Base-by-base conservation (phyloP, 495 filamentous ascomycete genomes). In the Clavariopsis aquatica region DNA sequence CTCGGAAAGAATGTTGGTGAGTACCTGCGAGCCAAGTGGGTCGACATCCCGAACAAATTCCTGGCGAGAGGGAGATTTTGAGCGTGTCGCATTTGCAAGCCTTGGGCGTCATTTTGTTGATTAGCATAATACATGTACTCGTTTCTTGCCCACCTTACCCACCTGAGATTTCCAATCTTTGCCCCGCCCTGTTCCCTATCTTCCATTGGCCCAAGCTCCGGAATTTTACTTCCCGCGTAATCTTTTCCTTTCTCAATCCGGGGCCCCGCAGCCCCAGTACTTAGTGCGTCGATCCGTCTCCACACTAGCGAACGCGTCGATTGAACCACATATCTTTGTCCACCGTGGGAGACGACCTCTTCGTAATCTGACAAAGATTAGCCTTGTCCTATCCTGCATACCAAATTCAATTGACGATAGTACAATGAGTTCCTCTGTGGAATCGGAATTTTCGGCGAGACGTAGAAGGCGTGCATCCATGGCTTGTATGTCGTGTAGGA, bases 1-100 rank as follows among this genome's bases (percentile, higher is more conserved):
- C 60, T 72, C 1, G 67, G 70, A 15, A 72, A 72, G 70, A 72
- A 55, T 28, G 43, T 68, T 22, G 31, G 51, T 24, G 65, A 68
- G 26, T 68, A 55, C 34, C 20, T 65, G 20, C 53, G 65, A n/a
- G 34, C 12, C 3, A 64, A 60, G 60, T 52, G 22, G 29, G 52
- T 69, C 22, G 66, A 69, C 19, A 56, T 69, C 26, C 62, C 62
- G 62, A 64, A 64, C 28, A 58, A 57, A 12, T 64, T 64, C 36
- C 43, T 64, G 5, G 20, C 28, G 1, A 22, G 58, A 46, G 58
- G 58, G 2, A 4, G 58, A 45, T 52, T 62, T 26, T 62, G 47
- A 62, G 51, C 28, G 26, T 31, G 31, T 47, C 31, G 12, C 12
- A 34, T 34, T 34, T 34, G 31, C 31, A 34, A 6, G 5, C 6